These are phyloP conservation scores for Ganoderma resinaceum DNA, from an alignment of 1,284 basidiomycete species.

Conservation along the genomic window DNA sequence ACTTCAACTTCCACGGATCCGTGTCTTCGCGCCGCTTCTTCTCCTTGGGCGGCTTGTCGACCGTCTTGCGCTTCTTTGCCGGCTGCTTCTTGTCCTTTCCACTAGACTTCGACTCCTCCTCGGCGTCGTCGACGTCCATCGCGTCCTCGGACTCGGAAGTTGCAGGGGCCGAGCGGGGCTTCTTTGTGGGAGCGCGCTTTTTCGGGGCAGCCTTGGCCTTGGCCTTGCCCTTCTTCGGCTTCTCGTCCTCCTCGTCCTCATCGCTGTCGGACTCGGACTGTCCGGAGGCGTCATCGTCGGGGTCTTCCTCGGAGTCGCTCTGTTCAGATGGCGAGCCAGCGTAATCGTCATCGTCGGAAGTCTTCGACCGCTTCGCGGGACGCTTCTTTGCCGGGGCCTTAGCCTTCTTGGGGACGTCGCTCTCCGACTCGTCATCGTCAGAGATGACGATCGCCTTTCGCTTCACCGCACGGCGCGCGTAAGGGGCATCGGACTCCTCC, in stretches of 20 bases:
- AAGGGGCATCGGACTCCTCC: constrained; percentile 42
- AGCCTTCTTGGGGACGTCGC: constrained; percentile 30
- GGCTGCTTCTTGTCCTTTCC: constrained; percentile 40
- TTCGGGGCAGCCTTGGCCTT: constrained; percentile 29
- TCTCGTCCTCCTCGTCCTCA: constrained; percentile 40
- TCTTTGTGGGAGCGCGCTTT: constrained; percentile 27
- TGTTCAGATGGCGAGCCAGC: constrained; percentile 41
- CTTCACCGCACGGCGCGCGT: constrained; percentile 39
- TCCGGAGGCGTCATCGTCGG: constrained; percentile 30
- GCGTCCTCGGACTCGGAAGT: constrained; percentile 44
- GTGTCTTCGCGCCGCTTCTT: constrained; percentile 65
- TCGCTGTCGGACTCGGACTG: constrained; percentile 39
- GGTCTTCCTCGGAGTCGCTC: constrained; percentile 37
- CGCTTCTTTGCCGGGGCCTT: constrained; percentile 34
- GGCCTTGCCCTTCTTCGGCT: constrained; percentile 39
- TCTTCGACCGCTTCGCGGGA: constrained; percentile 33
- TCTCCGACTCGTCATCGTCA: constrained; percentile 48
- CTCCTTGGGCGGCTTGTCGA: constrained; percentile 60
- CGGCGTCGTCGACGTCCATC: constrained; percentile 65
- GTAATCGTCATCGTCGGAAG: constrained; percentile 50
- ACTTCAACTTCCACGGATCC: constrained; percentile 85
- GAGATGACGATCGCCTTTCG: constrained; percentile 52
- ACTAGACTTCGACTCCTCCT: constrained; percentile 33
- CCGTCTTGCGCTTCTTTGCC: constrained; percentile 58
- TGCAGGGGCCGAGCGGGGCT: constrained; percentile 32